These are phyloP conservation scores for Exobasidium cylindrosporum DNA, from an alignment of 1,284 basidiomycete species.

Conservation along the genomic window DNA sequence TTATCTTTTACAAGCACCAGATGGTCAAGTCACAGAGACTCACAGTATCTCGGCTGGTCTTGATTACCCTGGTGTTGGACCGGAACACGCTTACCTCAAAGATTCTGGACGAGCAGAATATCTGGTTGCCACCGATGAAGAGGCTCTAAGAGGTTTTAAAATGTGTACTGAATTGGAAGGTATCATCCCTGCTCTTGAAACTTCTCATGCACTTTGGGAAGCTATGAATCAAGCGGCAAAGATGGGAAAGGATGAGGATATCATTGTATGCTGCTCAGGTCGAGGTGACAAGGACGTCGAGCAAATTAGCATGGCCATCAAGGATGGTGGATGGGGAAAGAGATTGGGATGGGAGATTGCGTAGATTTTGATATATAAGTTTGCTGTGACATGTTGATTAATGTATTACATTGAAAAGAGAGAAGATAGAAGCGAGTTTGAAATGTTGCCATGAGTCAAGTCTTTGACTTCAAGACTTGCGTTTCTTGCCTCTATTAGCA, in stretches of 20 bases:
- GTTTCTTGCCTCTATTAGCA: neutral
- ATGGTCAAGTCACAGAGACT: conserved; percentile 92
- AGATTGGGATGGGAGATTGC: conserved; percentile 41
- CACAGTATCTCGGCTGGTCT: conserved; percentile 95
- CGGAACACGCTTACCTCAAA: conserved; percentile 95
- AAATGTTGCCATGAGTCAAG: too few species aligned
- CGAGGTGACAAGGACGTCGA: conserved; percentile 93
- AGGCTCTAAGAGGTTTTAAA: conserved; percentile 88
- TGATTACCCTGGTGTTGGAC: conserved; percentile 72
- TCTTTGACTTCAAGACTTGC: neutral
- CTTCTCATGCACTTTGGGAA: conserved; percentile 91
- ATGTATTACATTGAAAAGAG: neutral
- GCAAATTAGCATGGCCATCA: conserved; percentile 69
- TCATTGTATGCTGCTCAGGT: conserved; percentile 71
- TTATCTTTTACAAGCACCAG: conserved; percentile 82
- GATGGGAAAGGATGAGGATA: conserved; percentile 75
- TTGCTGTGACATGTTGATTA: too few species aligned
- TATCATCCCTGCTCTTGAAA: conserved; percentile 96
- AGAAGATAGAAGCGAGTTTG: too few species aligned
- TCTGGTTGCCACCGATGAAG: conserved; percentile 84
- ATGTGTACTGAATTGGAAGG: conserved; percentile 88
- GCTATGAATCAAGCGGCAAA: conserved; percentile 81
- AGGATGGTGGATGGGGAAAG: conserved; percentile 47
- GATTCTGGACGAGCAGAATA: conserved; percentile 91
- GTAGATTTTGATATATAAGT: too few species aligned